A percentile compares a stretch with the other conserved stretches of the same genome.
These are phyloP conservation scores for Colletotrichum tropicicola DNA, from an alignment of 2,329 filamentous ascomycete genomes.

Conservation along the genomic window DNA sequence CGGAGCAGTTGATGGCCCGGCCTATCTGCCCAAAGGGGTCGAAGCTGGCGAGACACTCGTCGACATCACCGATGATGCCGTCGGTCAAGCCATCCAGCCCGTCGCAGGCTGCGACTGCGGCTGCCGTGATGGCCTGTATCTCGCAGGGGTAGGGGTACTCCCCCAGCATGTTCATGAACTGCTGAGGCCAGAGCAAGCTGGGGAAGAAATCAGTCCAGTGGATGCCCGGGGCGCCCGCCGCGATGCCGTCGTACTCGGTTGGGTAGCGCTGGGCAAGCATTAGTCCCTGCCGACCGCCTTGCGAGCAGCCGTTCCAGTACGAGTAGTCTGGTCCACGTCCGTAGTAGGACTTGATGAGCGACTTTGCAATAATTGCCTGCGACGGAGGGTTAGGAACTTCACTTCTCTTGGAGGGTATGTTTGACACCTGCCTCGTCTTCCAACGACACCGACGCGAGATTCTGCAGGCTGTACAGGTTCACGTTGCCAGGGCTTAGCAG, in stretches of 20 bases:
- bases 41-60: conserved; percentile 12
- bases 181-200: conserved; percentile 23
- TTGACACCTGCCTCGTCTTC: conserved; percentile 37
- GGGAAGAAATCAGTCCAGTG: conserved; percentile 30
- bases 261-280: conserved; percentile 61
- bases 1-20: background rate
- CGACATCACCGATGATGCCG: conserved; percentile 49
- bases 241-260: conserved; percentile 61
- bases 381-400: background rate
- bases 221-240: conserved; percentile 55
- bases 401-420: background rate
- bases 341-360: conserved; percentile 57
- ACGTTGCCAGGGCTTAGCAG: conserved; percentile 29
- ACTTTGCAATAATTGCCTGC: conserved; percentile 54
- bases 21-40: conserved; percentile 9
- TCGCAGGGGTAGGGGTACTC: conserved; percentile 10
- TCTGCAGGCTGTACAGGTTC: conserved; percentile 38
- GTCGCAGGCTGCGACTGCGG: conserved; percentile 57
- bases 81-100: conserved; percentile 55
- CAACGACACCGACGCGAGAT: conserved; percentile 46
- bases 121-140: conserved; percentile 45
- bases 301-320: conserved; percentile 63
- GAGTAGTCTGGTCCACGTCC: conserved; percentile 49
- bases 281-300: conserved; percentile 64
- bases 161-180: conserved; percentile 9